These are phyloP conservation scores for Mrakia gelida DNA, from an alignment of 768 basidiomycete species.

Conservation along the genomic window DNA sequence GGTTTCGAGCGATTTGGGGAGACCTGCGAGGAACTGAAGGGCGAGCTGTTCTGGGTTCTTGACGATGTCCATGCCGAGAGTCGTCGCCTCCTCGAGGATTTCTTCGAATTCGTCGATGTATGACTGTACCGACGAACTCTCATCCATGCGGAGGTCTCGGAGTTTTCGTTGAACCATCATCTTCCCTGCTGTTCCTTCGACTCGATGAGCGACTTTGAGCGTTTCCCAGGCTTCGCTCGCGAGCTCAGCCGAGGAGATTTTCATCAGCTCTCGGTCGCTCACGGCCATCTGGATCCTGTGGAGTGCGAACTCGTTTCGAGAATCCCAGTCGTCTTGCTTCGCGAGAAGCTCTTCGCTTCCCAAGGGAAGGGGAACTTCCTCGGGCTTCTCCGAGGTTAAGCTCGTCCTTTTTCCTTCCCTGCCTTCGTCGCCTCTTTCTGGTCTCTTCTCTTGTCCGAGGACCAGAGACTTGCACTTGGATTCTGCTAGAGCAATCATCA, in stretches of 20 bases:
- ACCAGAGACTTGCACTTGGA: no score
- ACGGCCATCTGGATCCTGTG: constrained; percentile 8
- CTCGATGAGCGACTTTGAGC: background rate
- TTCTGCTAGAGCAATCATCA: no score
- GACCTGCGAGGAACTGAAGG: background rate
- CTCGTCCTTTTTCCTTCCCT: no score
- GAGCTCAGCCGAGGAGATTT: background rate
- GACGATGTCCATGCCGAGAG: no score
- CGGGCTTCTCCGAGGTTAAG: no score
- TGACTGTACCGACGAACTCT: background rate
- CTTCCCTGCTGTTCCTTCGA: background rate
- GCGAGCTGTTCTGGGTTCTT: no score
- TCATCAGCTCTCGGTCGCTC: background rate
- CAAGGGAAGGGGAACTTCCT: no score
- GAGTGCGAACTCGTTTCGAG: constrained; percentile 10
- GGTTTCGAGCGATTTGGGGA: background rate
- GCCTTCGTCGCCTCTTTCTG: no score
- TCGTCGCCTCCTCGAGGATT: no score
- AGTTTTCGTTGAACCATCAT: background rate
- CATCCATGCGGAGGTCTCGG: background rate
- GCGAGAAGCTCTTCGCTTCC: no score
- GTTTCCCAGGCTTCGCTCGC: constrained; percentile 1
- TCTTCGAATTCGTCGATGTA: background rate
- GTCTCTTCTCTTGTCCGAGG: no score
- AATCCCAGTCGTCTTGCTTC: background rate